A percentile compares a stretch with the other conserved stretches of the same genome.
phyloP scores from a whole-genome alignment of 2,329 filamentous ascomycete species.

The Daldinia sp. region DNA sequence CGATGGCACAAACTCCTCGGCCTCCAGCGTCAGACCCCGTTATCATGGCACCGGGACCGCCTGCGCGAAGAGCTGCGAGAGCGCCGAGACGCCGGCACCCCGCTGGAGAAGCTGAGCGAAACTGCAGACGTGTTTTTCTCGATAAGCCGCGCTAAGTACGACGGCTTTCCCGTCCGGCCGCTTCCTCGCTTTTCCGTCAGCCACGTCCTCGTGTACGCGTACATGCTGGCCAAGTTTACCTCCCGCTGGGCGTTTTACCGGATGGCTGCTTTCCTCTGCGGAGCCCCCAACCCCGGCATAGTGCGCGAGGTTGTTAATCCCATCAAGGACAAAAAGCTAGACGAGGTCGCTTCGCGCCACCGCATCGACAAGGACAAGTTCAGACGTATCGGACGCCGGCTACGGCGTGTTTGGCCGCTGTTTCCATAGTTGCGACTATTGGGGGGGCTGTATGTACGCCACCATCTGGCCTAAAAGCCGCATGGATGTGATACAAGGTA shows the following conservation, averaged over 20 bases:
- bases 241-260: conserved; percentile 54
- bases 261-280: conserved; percentile 46
- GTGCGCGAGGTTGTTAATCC: conserved; percentile 57
- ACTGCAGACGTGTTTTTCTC: conserved; percentile 55
- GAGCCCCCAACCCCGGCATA: conserved; percentile 29
- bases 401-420: not conserved
- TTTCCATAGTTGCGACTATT: not conserved
- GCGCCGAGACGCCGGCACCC: conserved; percentile 44
- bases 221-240: conserved; percentile 56
- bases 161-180: conserved; percentile 47
- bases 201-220: conserved; percentile 47
- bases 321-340: conserved; percentile 48
- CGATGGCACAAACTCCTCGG: conserved; percentile 34
- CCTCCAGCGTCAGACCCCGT: conserved; percentile 46
- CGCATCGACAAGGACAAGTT: conserved; percentile 48
- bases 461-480: not conserved
- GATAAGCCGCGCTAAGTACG: conserved; percentile 50
- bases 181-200: conserved; percentile 40
- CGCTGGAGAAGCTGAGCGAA: conserved; percentile 51
- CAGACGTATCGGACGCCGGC: conserved; percentile 31
- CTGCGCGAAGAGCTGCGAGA: conserved; percentile 52
- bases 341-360: conserved; percentile 51
- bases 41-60: conserved; percentile 51
- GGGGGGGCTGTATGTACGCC: not conserved
- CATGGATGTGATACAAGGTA: not conserved